A percentile compares a stretch with the other conserved stretches of the same genome.
Evolutionary conservation across 2,329 filamentous ascomycete species (phyloP).

Genomic region (Cercospora beticola): DNA sequence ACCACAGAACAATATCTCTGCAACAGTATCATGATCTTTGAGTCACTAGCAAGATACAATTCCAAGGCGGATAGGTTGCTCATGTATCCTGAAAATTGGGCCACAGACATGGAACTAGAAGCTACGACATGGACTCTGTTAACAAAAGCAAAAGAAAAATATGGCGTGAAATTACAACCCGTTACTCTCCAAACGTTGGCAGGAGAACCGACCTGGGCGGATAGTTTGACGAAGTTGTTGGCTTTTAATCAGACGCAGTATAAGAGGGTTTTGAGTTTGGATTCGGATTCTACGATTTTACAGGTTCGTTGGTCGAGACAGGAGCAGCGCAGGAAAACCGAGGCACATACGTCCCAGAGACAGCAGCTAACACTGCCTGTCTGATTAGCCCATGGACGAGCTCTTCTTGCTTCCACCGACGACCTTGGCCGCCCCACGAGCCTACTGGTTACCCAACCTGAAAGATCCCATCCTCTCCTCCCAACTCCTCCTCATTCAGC

Average conservation of each 20-base stretch:
- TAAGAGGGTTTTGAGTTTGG: conserved; percentile 55
- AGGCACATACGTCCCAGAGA: too few relatives aligned
- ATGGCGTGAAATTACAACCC: conserved; percentile 51
- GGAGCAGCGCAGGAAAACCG: not conserved
- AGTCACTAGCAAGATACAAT: conserved; percentile 42
- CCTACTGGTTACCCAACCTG: conserved; percentile 57
- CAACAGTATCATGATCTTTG: conserved; percentile 47
- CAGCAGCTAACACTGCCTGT: not conserved
- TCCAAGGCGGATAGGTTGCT: conserved; percentile 46
- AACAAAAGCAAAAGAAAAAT: conserved; percentile 48
- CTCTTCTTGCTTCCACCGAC: conserved; percentile 64
- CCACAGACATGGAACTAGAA: conserved; percentile 11
- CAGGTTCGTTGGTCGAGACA: conserved; percentile 38
- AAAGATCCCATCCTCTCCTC: conserved; percentile 55
- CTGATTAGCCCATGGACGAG: conserved; percentile 62
- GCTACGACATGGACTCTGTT: conserved; percentile 43
- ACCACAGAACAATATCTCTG: conserved; percentile 46
- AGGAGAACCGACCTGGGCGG: conserved; percentile 57
- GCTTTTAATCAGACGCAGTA: conserved; percentile 67
- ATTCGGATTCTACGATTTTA: conserved; percentile 63
- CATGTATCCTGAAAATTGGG: conserved; percentile 44
- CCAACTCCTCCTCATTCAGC: conserved; percentile 61
- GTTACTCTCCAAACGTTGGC: conserved; percentile 38
- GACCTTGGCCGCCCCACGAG: conserved; percentile 60
- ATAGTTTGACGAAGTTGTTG: conserved; percentile 65